Percentiles rank a stretch among this genome's conserved stretches.
These are phyloP conservation scores for Pestalotiopsis sp. DNA, from an alignment of 2,329 filamentous ascomycete genomes.

Conservation along the genomic window DNA sequence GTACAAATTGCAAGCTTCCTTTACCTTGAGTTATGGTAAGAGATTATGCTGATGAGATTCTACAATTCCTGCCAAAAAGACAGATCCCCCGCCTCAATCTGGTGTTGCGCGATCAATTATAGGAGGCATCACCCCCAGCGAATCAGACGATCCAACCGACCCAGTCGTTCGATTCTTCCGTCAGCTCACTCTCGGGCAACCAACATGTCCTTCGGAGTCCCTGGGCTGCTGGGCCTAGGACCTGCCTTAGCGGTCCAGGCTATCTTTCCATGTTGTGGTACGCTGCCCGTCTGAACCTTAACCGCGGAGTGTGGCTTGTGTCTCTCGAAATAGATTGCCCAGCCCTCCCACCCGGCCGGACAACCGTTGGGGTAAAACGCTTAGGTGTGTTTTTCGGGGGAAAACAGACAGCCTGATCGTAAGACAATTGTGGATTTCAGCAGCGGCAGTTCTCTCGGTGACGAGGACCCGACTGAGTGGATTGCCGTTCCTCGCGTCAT, in stretches of 20 bases:
- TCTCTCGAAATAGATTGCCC: neutral
- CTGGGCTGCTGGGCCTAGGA: neutral
- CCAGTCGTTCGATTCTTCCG: neutral
- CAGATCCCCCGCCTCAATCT: neutral
- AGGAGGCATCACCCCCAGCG: neutral
- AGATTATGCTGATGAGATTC: neutral
- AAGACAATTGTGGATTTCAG: neutral
- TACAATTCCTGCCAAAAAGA: neutral
- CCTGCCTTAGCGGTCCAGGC: conserved; percentile 1
- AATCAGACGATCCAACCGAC: neutral
- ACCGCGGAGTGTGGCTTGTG: neutral
- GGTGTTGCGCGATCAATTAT: conserved; percentile 1
- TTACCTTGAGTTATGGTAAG: neutral
- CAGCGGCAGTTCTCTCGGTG: neutral
- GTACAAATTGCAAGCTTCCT: neutral
- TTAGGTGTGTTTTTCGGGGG: neutral
- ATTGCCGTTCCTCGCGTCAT: neutral
- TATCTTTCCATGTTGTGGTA: neutral
- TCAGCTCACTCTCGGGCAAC: conserved; percentile 1
- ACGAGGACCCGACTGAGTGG: neutral
- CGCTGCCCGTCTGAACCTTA: conserved; percentile 3
- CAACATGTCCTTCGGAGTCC: neutral
- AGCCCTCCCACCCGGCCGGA: neutral
- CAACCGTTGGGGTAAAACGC: conserved; percentile 6
- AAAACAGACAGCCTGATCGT: neutral